Percentiles rank a stretch among this genome's conserved stretches.
Evolutionary conservation across 768 basidiomycete species (phyloP).

Genomic region (Auricularia auricula-judae): DNA sequence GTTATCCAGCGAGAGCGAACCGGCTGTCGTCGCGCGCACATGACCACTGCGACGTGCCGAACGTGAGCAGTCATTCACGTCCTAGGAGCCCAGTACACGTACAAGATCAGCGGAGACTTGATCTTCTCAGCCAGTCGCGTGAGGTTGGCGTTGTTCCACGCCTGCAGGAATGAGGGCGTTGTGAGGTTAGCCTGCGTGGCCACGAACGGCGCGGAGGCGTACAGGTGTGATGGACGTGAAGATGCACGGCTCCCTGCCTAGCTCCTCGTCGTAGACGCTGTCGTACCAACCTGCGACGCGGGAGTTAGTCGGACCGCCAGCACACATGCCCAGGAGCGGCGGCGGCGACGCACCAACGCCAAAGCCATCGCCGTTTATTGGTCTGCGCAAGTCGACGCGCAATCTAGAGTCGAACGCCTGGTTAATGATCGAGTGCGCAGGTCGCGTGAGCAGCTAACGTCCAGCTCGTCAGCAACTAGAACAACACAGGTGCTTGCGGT

Average conservation of each 20-base stretch:
- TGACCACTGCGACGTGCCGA: conserved; percentile 46
- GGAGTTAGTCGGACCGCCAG: background rate
- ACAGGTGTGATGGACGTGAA: conserved; percentile 94
- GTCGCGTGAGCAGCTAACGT: conserved; percentile 73
- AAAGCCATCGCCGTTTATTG: conserved; percentile 95
- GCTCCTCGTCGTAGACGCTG: conserved; percentile 68
- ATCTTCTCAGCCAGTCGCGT: conserved; percentile 94
- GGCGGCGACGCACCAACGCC: conserved; percentile 61
- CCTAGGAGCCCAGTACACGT: conserved; percentile 19
- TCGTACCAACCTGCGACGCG: conserved; percentile 78
- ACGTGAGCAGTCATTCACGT: background rate
- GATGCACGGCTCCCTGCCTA: conserved; percentile 83
- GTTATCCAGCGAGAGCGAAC: conserved; percentile 84
- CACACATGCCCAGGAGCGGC: background rate
- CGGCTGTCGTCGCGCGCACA: conserved; percentile 88
- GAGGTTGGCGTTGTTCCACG: conserved; percentile 95
- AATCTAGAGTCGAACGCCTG: conserved; percentile 93
- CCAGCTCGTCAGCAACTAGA: background rate
- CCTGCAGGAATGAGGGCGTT: conserved; percentile 31
- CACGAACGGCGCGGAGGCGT: conserved; percentile 13
- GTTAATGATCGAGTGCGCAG: conserved; percentile 93
- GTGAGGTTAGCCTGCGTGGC: background rate
- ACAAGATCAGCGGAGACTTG: conserved; percentile 93
- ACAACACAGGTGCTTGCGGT: background rate
- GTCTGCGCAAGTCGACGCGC: conserved; percentile 65